Evolutionary conservation across 2,329 filamentous ascomycete genomes (phyloP), one percentile per base, ranked within the genome.

Genomic region (Blastomyces parvus): DNA sequence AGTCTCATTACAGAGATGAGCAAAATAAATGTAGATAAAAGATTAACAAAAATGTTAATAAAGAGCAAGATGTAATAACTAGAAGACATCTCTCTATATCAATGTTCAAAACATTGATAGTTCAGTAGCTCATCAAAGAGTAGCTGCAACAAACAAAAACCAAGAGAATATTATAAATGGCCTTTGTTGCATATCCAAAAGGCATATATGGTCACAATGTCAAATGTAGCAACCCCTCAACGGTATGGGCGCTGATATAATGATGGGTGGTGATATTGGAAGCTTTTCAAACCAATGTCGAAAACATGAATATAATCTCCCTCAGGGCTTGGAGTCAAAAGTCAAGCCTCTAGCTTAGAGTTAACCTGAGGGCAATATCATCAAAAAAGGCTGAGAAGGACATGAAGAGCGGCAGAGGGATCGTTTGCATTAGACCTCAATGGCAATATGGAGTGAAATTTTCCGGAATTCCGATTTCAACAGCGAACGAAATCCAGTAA

Each of bases 361-460:
- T 30, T 25, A 13, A 13, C n/a, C 13, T 42, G 14, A 25, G 30
- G 19, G 40, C 33, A 3, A 14, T 2, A 14, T 22, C 22, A n/a
- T 36, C 11, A 36, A 36, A 11, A 9, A 36, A 5, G 17, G 2
- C 13, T 19, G 36, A 57, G n/a, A 57, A 57, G 9, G 27, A 55
- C 17, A n/a, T 19, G 17, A 25, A 22, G 13, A 46, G n/a, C n/a
- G n/a, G n/a, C n/a, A n/a, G n/a, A n/a, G n/a, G n/a, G n/a, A 60
- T 60, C 9, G 1, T 36, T 48, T 50, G 50, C 50, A 60, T 36
- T 60, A 60, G n/a, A 50, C 58, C 42, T 60, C 42, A 48, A 46
- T 33, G 58, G 58, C 40, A 60, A 38, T 50, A 60, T 46, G 50
- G 42, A 57, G 11, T 3, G 13, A 11, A 17, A 25, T 27, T 57